These are phyloP conservation scores for Graphium sp. DNA, from an alignment of 2,329 filamentous ascomycete genomes.

Conservation along the genomic window DNA sequence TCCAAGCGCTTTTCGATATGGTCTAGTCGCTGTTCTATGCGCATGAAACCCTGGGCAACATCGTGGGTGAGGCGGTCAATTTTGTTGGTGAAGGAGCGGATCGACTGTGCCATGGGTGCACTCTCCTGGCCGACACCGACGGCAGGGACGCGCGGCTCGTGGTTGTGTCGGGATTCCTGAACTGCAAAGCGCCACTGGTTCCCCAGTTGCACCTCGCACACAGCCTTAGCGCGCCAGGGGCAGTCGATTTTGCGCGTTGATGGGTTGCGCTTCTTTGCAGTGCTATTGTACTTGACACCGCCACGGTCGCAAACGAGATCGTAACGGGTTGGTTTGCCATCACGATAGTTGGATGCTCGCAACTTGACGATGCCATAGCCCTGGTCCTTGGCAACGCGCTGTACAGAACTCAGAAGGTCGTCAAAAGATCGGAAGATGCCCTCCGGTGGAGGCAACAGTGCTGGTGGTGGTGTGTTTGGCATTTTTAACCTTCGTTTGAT, in stretches of 20 bases:
- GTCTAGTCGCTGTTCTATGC: conserved; percentile 31
- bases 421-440: conserved; percentile 43
- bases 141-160: conserved; percentile 38
- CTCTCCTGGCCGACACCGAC: conserved; percentile 38
- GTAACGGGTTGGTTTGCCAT: conserved; percentile 44
- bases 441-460: conserved; percentile 37
- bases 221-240: conserved; percentile 45
- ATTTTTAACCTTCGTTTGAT: too few species aligned
- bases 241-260: conserved; percentile 48
- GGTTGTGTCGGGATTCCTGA: conserved; percentile 42
- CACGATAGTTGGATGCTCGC: conserved; percentile 45
- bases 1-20: conserved; percentile 38
- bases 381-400: conserved; percentile 43
- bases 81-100: conserved; percentile 41
- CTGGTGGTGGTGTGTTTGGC: conserved; percentile 27
- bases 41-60: conserved; percentile 31
- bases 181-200: conserved; percentile 50
- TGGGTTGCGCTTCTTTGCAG: conserved; percentile 46
- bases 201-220: conserved; percentile 43
- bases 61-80: conserved; percentile 42
- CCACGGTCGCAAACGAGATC: conserved; percentile 46
- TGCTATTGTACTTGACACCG: conserved; percentile 48
- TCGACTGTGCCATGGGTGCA: conserved; percentile 37
- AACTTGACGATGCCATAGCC: conserved; percentile 47
- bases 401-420: conserved; percentile 38